Evolutionary conservation across 768 basidiomycete species (phyloP).

Genomic region (Tephrocybe rancida): DNA sequence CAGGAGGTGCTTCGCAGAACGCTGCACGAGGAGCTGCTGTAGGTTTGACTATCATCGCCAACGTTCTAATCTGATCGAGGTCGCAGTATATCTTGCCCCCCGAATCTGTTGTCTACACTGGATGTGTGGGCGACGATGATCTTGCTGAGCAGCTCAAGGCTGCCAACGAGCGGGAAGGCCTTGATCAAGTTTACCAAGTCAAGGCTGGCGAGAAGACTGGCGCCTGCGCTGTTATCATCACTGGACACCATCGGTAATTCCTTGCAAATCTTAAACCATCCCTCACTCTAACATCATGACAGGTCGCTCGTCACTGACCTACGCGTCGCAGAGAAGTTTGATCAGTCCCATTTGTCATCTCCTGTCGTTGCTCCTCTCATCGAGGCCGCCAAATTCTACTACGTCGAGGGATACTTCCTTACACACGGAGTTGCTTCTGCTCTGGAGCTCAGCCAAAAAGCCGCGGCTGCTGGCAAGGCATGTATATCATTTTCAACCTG

Average conservation of each 20-base stretch:
- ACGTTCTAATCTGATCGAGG: conserved; percentile 14
- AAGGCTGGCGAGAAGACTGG: conserved; percentile 88
- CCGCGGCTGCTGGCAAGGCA: conserved; percentile 77
- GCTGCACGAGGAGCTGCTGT: conserved; percentile 96
- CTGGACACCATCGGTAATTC: conserved; percentile 82
- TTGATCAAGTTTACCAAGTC: conserved; percentile 88
- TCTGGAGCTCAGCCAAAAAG: conserved; percentile 75
- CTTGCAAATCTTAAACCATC: neutral
- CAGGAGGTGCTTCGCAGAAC: conserved; percentile 97
- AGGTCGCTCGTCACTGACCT: conserved; percentile 94
- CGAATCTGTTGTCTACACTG: conserved; percentile 89
- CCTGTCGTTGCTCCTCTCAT: conserved; percentile 76
- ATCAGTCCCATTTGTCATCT: conserved; percentile 76
- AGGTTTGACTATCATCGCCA: conserved; percentile 29
- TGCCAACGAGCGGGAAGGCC: conserved; percentile 92
- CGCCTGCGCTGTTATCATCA: conserved; percentile 95
- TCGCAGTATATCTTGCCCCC: conserved; percentile 89
- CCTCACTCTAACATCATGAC: neutral
- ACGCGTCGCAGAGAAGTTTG: conserved; percentile 89
- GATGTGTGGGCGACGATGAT: conserved; percentile 93
- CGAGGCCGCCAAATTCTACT: conserved; percentile 82
- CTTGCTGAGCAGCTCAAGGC: conserved; percentile 85
- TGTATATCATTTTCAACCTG: neutral
- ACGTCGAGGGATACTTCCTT: conserved; percentile 97
- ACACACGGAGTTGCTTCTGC: conserved; percentile 84